These are phyloP conservation scores for Wickerhamomyces chambardii DNA, from an alignment of 805 yeast genomes.

Conservation along the genomic window DNA sequence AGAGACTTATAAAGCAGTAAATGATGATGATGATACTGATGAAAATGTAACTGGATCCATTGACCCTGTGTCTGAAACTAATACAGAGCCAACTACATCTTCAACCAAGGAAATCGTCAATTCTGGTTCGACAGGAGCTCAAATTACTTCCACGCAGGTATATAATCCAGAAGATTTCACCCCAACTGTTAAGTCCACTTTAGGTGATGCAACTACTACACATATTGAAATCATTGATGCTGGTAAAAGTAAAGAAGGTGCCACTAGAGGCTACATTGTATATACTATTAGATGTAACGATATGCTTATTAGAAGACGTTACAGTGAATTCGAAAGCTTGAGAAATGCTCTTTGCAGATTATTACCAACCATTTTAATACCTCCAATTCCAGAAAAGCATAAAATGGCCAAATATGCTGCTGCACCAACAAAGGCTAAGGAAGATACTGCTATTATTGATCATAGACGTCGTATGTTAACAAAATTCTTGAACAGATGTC, in stretches of 20 bases:
- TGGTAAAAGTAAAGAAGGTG: slow-evolving; percentile 76
- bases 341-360: slow-evolving; percentile 61
- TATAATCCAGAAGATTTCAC: slow-evolving; percentile 6
- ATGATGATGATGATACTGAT: slow-evolving; percentile 9
- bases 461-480: slow-evolving; percentile 72
- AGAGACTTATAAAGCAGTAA: background rate
- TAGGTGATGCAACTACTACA: slow-evolving; percentile 10
- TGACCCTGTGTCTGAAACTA: slow-evolving; percentile 3
- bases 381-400: slow-evolving; percentile 91
- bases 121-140: background rate
- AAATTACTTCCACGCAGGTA: slow-evolving; percentile 12
- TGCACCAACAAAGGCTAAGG: slow-evolving; percentile 32
- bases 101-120: slow-evolving; percentile 1
- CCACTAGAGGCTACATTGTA: slow-evolving; percentile 67
- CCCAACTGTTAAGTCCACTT: slow-evolving; percentile 9
- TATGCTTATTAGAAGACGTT: slow-evolving; percentile 57
- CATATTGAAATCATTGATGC: slow-evolving; percentile 61
- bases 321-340: slow-evolving; percentile 85
- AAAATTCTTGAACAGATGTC: slow-evolving; percentile 76
- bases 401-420: slow-evolving; percentile 37
- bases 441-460: slow-evolving; percentile 39
- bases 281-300: slow-evolving; percentile 68
- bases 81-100: slow-evolving; percentile 1
- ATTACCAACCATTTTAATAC: slow-evolving; percentile 76
- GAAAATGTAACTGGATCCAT: slow-evolving; percentile 2